phyloP scores from a whole-genome alignment of 441 rosid genomes.

The Cnidoscolus chayamansa region DNA sequence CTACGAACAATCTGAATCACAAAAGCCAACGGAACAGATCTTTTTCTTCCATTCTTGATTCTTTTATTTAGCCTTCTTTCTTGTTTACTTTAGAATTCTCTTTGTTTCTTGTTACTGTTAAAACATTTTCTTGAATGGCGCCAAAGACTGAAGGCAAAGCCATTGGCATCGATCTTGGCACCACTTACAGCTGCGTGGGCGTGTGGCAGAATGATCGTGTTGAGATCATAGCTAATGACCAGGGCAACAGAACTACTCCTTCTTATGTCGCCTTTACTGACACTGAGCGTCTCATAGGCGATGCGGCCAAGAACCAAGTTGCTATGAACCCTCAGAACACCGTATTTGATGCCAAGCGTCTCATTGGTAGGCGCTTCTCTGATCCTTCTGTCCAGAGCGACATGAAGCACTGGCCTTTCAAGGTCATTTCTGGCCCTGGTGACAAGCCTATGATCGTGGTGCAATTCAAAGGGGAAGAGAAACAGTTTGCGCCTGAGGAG shows the following conservation, averaged over 20 bases:
- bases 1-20: too few species aligned
- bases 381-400: slow-evolving; percentile 32
- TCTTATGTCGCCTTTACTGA: slow-evolving; percentile 53
- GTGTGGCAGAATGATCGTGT: slow-evolving; percentile 48
- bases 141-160: slow-evolving; percentile 26
- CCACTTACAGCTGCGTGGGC: slow-evolving; percentile 50
- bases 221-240: slow-evolving; percentile 46
- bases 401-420: slow-evolving; percentile 47
- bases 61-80: too few species aligned
- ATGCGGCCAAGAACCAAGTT: slow-evolving; percentile 50
- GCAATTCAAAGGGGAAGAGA: slow-evolving; percentile 41
- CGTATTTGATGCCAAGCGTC: slow-evolving; percentile 46
- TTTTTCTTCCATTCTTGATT: too few species aligned
- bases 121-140: slow-evolving; percentile 12
- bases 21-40: too few species aligned
- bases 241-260: slow-evolving; percentile 50
- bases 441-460: slow-evolving; percentile 45
- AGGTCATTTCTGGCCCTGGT: slow-evolving; percentile 34
- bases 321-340: slow-evolving; percentile 50
- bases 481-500: slow-evolving; percentile 43
- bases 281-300: slow-evolving; percentile 42
- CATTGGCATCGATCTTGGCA: slow-evolving; percentile 48
- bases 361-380: slow-evolving; percentile 15
- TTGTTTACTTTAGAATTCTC: not conserved
- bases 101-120: not conserved